A percentile compares a stretch with the other conserved stretches of the same genome.
phyloP scores from a whole-genome alignment of 2,329 filamentous ascomycete genomes.

The Claviceps purpurea region DNA sequence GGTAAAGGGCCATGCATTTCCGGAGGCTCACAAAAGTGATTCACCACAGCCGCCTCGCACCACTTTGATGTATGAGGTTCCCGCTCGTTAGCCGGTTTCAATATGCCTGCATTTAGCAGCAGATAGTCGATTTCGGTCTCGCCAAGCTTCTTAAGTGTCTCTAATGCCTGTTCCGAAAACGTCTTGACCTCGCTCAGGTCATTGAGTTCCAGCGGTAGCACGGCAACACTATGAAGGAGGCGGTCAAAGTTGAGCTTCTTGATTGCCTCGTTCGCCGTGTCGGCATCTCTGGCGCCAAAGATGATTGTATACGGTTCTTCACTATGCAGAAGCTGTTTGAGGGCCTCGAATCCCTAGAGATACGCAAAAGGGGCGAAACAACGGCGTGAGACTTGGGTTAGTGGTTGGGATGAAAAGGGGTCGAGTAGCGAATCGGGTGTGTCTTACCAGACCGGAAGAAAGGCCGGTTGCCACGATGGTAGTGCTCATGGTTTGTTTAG shows the following conservation, averaged over 20 bases:
- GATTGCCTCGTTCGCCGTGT: constrained; percentile 22
- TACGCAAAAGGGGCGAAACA: not conserved
- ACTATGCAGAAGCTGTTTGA: constrained; percentile 34
- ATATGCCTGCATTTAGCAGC: constrained; percentile 34
- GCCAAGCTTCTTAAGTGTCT: constrained; percentile 20
- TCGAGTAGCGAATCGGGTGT: not conserved
- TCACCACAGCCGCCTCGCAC: constrained; percentile 38
- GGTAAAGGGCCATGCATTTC: too few relatives aligned
- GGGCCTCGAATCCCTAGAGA: constrained; percentile 39
- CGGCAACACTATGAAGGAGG: constrained; percentile 24
- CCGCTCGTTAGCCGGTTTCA: constrained; percentile 20
- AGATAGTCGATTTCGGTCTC: constrained; percentile 31
- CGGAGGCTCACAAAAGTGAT: constrained; percentile 32
- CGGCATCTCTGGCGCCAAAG: constrained; percentile 33
- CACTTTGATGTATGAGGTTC: constrained; percentile 31
- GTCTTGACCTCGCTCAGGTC: constrained; percentile 29
- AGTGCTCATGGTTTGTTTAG: constrained; percentile 18
- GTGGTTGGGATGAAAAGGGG: not conserved
- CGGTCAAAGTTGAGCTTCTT: constrained; percentile 28
- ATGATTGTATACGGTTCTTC: constrained; percentile 31
- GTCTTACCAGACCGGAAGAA: constrained; percentile 33
- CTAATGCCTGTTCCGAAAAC: constrained; percentile 32
- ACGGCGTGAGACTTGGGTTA: not conserved
- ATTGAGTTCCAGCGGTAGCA: constrained; percentile 35
- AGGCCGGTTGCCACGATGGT: constrained; percentile 36